These are phyloP conservation scores for Aspergillus eucalypticola DNA, from an alignment of 2,329 filamentous ascomycete genomes.

Conservation along the genomic window DNA sequence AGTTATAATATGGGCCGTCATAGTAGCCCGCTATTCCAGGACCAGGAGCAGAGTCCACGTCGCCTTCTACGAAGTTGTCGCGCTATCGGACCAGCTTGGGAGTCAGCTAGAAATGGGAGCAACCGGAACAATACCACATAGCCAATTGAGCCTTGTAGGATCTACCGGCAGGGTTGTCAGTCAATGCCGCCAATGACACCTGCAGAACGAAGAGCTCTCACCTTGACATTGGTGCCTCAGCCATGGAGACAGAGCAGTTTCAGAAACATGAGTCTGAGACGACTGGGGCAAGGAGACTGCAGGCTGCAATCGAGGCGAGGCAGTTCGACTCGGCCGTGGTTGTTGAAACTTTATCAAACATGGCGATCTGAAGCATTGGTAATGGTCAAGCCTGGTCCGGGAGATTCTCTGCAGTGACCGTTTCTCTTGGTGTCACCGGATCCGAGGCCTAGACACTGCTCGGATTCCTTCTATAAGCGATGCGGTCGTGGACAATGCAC, in stretches of 20 bases:
- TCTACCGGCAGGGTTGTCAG: conserved; percentile 20
- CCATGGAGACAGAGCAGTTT: conserved; percentile 37
- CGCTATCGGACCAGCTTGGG: conserved; percentile 29
- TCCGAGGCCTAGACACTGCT: not conserved
- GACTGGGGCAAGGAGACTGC: not conserved
- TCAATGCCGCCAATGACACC: not conserved
- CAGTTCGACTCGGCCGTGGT: not conserved
- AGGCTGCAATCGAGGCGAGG: not conserved
- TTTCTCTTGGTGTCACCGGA: not conserved
- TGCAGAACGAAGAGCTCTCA: conserved; percentile 7
- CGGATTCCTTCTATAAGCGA: too few relatives aligned
- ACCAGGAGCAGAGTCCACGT: conserved; percentile 29
- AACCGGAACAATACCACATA: conserved; percentile 16
- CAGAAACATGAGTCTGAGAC: conserved; percentile 25
- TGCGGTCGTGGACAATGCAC: not conserved
- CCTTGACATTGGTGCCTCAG: conserved; percentile 34
- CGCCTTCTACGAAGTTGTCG: conserved; percentile 32
- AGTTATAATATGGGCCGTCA: conserved; percentile 37
- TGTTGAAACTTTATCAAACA: not conserved
- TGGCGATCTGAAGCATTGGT: not conserved
- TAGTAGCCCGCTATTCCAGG: conserved; percentile 33
- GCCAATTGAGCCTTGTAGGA: conserved; percentile 32
- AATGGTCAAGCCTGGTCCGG: not conserved
- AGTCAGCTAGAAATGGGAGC: not conserved
- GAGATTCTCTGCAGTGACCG: not conserved